phyloP scores from a whole-genome alignment of 495 filamentous ascomycete species.

The Aspergillus avenaceus region DNA sequence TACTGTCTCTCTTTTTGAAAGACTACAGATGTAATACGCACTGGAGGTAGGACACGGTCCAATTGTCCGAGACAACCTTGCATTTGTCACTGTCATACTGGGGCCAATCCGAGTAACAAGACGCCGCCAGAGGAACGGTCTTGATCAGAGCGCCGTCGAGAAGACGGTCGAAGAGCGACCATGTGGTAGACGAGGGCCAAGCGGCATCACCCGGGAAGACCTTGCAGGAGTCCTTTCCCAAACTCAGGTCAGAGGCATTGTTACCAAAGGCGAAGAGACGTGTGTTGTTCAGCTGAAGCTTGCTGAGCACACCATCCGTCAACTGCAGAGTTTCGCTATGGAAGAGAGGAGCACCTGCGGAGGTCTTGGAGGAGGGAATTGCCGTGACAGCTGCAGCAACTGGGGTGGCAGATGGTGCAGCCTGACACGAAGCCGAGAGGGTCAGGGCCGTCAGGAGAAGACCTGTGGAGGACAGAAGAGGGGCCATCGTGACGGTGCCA shows the following conservation, averaged over 20 bases:
- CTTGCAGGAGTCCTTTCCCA: slow-evolving; percentile 35
- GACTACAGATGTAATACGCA: slow-evolving; percentile 8
- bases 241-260: slow-evolving; percentile 1
- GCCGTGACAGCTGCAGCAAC: slow-evolving; percentile 7
- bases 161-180: slow-evolving; percentile 41
- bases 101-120: slow-evolving; percentile 48
- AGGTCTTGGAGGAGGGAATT: slow-evolving; percentile 11
- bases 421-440: not conserved
- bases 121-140: slow-evolving; percentile 50
- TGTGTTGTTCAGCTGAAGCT: slow-evolving; percentile 23
- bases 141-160: slow-evolving; percentile 51
- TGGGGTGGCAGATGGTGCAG: slow-evolving; percentile 1
- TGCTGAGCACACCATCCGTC: slow-evolving; percentile 33
- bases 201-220: slow-evolving; percentile 42
- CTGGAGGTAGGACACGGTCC: slow-evolving; percentile 31
- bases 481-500: not conserved
- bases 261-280: slow-evolving; percentile 18
- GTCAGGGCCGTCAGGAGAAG: not conserved
- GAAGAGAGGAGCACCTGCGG: slow-evolving; percentile 27
- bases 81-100: slow-evolving; percentile 44
- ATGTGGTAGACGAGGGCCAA: slow-evolving; percentile 41
- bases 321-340: slow-evolving; percentile 39
- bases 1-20: too few relatives aligned
- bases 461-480: not conserved
- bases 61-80: slow-evolving; percentile 17